A percentile compares a stretch with the other conserved stretches of the same genome.
phyloP scores from a whole-genome alignment of 1,139 yeast species.

The Lizanozyma gosingica region DNA sequence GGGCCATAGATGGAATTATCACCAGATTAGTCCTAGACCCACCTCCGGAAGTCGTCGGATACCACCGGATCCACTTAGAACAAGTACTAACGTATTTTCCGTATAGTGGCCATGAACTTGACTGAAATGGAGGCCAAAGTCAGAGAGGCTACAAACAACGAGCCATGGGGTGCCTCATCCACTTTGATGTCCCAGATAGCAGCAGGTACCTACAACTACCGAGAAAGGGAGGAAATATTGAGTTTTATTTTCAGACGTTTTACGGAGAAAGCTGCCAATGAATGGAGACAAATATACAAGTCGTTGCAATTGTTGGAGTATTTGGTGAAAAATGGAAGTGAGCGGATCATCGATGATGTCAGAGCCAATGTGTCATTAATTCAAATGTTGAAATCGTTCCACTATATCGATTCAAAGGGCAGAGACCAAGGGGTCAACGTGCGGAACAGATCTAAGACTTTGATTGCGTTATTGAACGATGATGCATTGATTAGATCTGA shows the following conservation, averaged over 20 bases:
- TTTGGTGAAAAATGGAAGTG: slow-evolving; percentile 85
- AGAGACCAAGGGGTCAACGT: slow-evolving; percentile 96
- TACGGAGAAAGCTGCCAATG: slow-evolving; percentile 90
- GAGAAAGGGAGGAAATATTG: slow-evolving; percentile 70
- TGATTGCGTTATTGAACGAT: slow-evolving; percentile 64
- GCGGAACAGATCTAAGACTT: slow-evolving; percentile 78
- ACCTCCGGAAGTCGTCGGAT: no score
- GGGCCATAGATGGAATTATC: no score
- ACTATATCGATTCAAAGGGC: slow-evolving; percentile 88
- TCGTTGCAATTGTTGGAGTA: slow-evolving; percentile 87
- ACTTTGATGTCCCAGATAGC: slow-evolving; percentile 92
- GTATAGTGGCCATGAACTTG: slow-evolving; percentile 72
- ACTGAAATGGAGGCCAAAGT: slow-evolving; percentile 96
- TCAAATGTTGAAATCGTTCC: slow-evolving; percentile 87
- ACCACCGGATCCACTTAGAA: no score
- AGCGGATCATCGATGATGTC: slow-evolving; percentile 90
- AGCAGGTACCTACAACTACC: slow-evolving; percentile 82
- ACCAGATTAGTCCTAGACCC: no score
- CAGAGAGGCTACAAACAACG: slow-evolving; percentile 95
- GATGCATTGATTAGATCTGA: slow-evolving; percentile 72
- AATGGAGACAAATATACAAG: slow-evolving; percentile 98
- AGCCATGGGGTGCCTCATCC: slow-evolving; percentile 98
- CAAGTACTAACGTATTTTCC: no score
- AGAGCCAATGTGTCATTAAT: slow-evolving; percentile 75
- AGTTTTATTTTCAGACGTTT: slow-evolving; percentile 72